These are phyloP conservation scores for Pythium aphanidermatum DNA, from an alignment of 352 stramenopile genomes.

Conservation along the genomic window DNA sequence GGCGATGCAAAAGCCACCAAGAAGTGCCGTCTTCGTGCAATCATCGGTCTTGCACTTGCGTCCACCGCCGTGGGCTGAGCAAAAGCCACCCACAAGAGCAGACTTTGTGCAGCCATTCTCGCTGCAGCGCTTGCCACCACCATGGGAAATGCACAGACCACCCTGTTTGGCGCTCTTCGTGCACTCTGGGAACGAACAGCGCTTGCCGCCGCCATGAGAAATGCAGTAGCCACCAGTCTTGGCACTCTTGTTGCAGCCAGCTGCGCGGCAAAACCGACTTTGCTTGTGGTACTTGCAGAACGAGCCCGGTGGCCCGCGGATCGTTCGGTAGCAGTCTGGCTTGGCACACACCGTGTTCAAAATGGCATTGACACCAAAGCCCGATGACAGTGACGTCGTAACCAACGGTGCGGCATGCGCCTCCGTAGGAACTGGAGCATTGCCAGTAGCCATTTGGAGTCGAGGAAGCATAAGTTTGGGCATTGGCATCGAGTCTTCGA, in stretches of 20 bases:
- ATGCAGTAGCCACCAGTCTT: conserved; percentile 79
- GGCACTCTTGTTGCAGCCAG: conserved; percentile 63
- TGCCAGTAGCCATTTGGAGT: no score
- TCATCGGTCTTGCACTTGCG: conserved; percentile 63
- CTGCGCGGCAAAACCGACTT: conserved; percentile 68
- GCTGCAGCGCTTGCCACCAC: conserved; percentile 75
- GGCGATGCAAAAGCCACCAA: conserved; percentile 74
- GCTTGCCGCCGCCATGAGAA: conserved; percentile 65
- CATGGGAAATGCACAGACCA: conserved; percentile 76
- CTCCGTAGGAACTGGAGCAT: no score
- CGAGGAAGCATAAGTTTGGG: background rate
- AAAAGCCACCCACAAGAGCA: conserved; percentile 75
- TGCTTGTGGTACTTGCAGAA: conserved; percentile 87
- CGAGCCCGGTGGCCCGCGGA: conserved; percentile 49
- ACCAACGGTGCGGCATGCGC: no score
- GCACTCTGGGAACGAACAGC: conserved; percentile 63
- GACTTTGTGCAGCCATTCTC: conserved; percentile 73
- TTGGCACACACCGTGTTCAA: conserved; percentile 80
- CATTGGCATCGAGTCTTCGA: conserved; percentile 17
- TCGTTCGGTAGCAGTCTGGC: conserved; percentile 70
- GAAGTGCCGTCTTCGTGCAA: conserved; percentile 73
- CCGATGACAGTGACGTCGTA: background rate
- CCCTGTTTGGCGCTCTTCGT: conserved; percentile 82
- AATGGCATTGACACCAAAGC: conserved; percentile 56
- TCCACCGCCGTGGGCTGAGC: conserved; percentile 74